Evolutionary conservation across 306 rosid species (phyloP).

Genomic region (Malus domestica): DNA sequence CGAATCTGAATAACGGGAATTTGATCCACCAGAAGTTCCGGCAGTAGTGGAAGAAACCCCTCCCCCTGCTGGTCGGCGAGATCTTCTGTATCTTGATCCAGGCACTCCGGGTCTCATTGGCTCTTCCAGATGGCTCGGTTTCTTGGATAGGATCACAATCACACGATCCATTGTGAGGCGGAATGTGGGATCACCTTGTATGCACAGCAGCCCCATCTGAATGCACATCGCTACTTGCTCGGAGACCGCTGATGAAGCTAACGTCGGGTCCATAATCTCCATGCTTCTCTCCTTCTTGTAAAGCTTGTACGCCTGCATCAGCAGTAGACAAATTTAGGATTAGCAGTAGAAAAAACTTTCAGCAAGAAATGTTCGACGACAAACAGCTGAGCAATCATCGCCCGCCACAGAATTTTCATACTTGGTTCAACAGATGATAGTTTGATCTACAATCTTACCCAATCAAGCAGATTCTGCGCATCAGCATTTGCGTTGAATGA

Average conservation of each 20-base stretch:
- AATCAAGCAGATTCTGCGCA: slow-evolving; percentile 42
- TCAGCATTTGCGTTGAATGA: slow-evolving; percentile 14
- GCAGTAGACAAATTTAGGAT: not conserved
- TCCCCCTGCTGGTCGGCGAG: slow-evolving; percentile 21
- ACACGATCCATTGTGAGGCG: slow-evolving; percentile 81
- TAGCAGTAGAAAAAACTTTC: not conserved
- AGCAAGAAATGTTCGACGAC: not conserved
- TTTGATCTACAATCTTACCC: slow-evolving; percentile 32
- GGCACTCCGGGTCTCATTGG: slow-evolving; percentile 70
- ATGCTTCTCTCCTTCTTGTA: slow-evolving; percentile 71
- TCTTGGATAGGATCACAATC: slow-evolving; percentile 66
- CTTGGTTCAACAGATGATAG: not conserved
- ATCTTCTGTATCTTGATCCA: slow-evolving; percentile 59
- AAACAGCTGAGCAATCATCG: not conserved
- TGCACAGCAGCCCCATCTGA: slow-evolving; percentile 37
- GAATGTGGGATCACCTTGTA: slow-evolving; percentile 61
- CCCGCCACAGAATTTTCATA: not conserved
- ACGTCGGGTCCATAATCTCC: slow-evolving; percentile 58
- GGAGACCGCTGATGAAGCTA: slow-evolving; percentile 37
- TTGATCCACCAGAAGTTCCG: slow-evolving; percentile 42
- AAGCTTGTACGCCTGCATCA: slow-evolving; percentile 65
- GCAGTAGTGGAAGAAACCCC: slow-evolving; percentile 39
- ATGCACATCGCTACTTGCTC: slow-evolving; percentile 63
- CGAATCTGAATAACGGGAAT: slow-evolving; percentile 35
- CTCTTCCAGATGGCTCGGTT: slow-evolving; percentile 60